A percentile compares a stretch with the other conserved stretches of the same genome.
phyloP scores from a whole-genome alignment of 2,329 filamentous ascomycete species.

The Aureobasidium namibiae region DNA sequence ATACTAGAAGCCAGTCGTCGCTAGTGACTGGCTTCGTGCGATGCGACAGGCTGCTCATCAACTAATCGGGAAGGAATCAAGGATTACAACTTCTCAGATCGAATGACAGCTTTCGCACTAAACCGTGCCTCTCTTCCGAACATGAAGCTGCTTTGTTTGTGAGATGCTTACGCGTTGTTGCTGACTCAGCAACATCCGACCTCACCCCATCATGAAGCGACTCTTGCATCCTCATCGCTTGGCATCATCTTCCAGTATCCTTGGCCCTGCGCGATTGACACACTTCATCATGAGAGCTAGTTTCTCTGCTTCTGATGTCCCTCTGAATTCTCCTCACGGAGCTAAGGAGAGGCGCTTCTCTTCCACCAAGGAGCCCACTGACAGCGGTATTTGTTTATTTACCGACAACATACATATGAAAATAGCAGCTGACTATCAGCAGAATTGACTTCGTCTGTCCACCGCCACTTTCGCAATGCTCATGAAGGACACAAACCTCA shows the following conservation, averaged over 20 bases:
- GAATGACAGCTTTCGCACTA: background rate
- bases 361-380: conserved; percentile 35
- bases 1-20: background rate
- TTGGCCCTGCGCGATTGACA: background rate
- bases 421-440: conserved; percentile 10
- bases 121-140: background rate
- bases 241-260: background rate
- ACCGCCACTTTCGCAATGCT: conserved; percentile 79
- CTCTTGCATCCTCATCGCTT: conserved; percentile 1
- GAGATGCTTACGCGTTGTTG: background rate
- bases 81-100: background rate
- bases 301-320: conserved; percentile 12
- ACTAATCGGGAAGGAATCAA: background rate
- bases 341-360: conserved; percentile 32
- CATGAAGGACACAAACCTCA: conserved; percentile 87
- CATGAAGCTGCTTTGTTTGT: background rate
- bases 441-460: conserved; percentile 78
- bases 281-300: conserved; percentile 5
- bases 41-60: background rate
- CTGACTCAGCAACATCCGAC: background rate
- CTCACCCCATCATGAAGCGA: conserved; percentile 2
- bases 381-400: too few relatives aligned
- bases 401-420: too few relatives aligned
- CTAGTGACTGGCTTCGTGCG: background rate
- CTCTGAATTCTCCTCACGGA: conserved; percentile 3